phyloP scores from a whole-genome alignment of 805 yeast species.

The Lachancea thermotolerans region DNA sequence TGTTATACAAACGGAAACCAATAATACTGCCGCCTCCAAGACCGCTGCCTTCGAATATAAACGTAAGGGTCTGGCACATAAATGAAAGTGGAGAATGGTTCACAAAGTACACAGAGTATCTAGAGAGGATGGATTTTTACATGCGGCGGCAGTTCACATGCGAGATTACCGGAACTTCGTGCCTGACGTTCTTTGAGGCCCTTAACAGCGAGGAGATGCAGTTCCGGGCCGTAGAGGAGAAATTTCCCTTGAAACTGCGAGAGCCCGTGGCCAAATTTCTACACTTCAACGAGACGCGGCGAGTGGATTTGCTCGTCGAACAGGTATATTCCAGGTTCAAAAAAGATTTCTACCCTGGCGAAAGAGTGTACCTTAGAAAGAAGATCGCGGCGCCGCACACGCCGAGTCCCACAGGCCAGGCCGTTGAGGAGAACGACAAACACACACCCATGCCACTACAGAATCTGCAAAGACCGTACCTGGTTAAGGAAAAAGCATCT shows the following conservation, averaged over 20 bases:
- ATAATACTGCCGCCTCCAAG: conserved; percentile 55
- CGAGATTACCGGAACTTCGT: conserved; percentile 91
- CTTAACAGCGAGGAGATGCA: conserved; percentile 63
- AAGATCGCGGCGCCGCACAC: conserved; percentile 7
- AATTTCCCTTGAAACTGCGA: conserved; percentile 85
- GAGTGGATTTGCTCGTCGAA: conserved; percentile 85
- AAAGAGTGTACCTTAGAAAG: conserved; percentile 56
- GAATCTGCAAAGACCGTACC: conserved; percentile 32
- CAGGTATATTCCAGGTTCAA: conserved; percentile 73
- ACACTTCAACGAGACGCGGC: conserved; percentile 72
- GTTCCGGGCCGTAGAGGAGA: conserved; percentile 58
- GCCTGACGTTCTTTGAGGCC: conserved; percentile 88
- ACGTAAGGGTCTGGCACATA: conserved; percentile 70
- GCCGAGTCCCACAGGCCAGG: background rate
- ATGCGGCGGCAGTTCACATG: conserved; percentile 78
- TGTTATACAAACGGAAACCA: conserved; percentile 66
- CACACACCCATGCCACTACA: background rate
- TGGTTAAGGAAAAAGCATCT: conserved; percentile 80
- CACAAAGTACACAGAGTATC: conserved; percentile 63
- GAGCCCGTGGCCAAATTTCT: conserved; percentile 85
- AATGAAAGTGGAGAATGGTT: conserved; percentile 90
- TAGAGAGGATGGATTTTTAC: conserved; percentile 66
- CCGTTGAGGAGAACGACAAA: conserved; percentile 1
- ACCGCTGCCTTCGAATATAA: conserved; percentile 46
- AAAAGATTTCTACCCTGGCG: conserved; percentile 87